Evolutionary conservation across 2,329 filamentous ascomycete genomes (phyloP), one percentile per base, ranked within the genome.

Genomic region (Aurifilum marmelostoma): DNA sequence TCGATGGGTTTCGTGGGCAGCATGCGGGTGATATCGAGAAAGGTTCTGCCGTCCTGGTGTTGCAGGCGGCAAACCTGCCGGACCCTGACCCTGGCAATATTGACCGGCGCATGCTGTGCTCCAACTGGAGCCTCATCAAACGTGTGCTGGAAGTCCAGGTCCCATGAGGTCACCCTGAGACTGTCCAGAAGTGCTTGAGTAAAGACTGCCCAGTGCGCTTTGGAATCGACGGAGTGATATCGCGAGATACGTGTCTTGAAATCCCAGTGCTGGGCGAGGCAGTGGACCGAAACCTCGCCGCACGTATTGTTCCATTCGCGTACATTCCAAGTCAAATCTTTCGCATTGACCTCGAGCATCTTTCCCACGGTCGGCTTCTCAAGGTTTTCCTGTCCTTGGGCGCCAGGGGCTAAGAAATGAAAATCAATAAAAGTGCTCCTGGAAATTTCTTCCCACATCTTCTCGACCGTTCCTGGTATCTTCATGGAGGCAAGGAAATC

Each of bases 201-300:
- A 69, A 78, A 77, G 1, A 62, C 59, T 6, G 73, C 74, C 54
- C 73, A 76, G 14, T 47, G 52, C 1, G 39, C 27, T 59, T 76
- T 73, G 8, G 74, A 27, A n/a, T 71, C 62, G 1, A 73, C 66
- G 0, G 66, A 71, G 5, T 73, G 56, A 58, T 66, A 71, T 65
- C 75, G 73, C 3, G 70, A 63, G n/a, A 75, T 63, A 8, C 71
- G 60, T 9, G 77, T 68, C n/a, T 73, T 74, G 9, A 76, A 66
- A 63, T 79, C 77, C 77, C 76, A 79, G 61, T 75, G 72, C 18
- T 75, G 75, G 4, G 71, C 73, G 21, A 78, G 70, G 27, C 75
- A 77, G 69, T 79, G 77, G 9, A 79, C 69, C 65, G 71, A 74
- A 16, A 77, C 61, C 7, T 73, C 72, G 7, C 67, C 67, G 11